Base-by-base conservation (phyloP, 78 protist species). In the Dictyostelium firmibasis region DNA sequence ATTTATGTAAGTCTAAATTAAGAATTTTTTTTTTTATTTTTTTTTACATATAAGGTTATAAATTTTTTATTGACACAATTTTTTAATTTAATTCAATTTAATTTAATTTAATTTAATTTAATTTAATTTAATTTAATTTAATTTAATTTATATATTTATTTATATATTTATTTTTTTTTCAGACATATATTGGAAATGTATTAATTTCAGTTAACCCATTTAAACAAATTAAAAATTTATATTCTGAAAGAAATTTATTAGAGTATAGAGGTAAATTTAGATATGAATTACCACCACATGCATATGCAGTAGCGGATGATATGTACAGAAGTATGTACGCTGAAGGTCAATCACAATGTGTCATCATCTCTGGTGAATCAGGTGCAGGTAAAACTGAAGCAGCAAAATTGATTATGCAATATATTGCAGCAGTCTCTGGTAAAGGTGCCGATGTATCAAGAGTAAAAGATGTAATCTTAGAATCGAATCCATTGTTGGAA, bases 131-230 rank as follows among this genome's bases (percentile, higher is more conserved):
- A 62, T 14, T 23, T 25, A 64, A 6, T 25, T 20, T 25, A 23
- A 20, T 25, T 8, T 25, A 64, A 10, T 64, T 72, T 72, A 72
- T 72, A 33, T 14, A 72, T 16, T 38, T 0, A 2, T 14, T 14
- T 29, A 41, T 31, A 9, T 31, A 70, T 10, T 25, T 44, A 70
- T 35, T 20, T 11, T 9, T 84, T n/a, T n/a, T n/a, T n/a, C n/a
- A 97, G 98, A 97, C 98, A 72, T 96, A 96, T 91, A 97, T 97
- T 64, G 98, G 99, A 27, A 94, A 97, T 75, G 98, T 98, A 78
- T 97, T 98, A 83, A 92, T 98, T 35, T 35, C 97, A 47, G 97
- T 97, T 86, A 98, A 98, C 95, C 99, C 99, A 41, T 98, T 87
- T 85, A 92, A 96, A 72, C 81, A 76, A 72, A 83, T 97, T 29